Percentiles rank a stretch among this genome's conserved stretches.
These are phyloP conservation scores for Fistulinella cinereoalba DNA, from an alignment of 1,284 basidiomycete species.

Conservation along the genomic window DNA sequence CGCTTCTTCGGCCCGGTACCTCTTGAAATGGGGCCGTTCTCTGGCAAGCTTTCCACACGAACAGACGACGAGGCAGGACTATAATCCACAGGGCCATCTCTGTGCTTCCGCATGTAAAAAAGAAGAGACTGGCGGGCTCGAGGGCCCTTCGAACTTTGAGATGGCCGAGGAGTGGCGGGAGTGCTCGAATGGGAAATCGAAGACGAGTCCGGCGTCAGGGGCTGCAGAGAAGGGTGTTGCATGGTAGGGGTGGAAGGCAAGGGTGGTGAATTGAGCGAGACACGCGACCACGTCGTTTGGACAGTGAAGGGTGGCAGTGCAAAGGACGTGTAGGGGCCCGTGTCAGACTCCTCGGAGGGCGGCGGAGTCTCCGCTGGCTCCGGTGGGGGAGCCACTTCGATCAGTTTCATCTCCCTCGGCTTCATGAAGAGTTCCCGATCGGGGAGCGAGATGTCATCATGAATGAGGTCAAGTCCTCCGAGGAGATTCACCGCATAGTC, in stretches of 20 bases:
- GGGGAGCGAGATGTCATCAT: constrained; percentile 31
- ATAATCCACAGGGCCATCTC: constrained; percentile 17
- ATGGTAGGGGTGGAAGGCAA: constrained; percentile 21
- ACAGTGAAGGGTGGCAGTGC: constrained; percentile 29
- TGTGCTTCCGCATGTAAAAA: constrained; percentile 33
- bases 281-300: constrained; percentile 17
- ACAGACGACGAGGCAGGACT: constrained; percentile 28
- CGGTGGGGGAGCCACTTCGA: constrained; percentile 28
- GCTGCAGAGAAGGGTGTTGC: constrained; percentile 28
- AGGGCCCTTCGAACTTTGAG: constrained; percentile 25
- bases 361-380: constrained; percentile 12
- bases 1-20: constrained; percentile 22
- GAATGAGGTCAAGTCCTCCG: constrained; percentile 32
- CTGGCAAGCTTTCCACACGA: constrained; percentile 20
- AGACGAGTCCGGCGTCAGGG: constrained; percentile 30
- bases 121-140: constrained; percentile 28
- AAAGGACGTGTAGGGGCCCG: constrained; percentile 33
- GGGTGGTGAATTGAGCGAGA: constrained; percentile 20
- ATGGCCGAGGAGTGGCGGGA: constrained; percentile 29
- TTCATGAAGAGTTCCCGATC: constrained; percentile 29
- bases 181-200: constrained; percentile 33
- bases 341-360: constrained; percentile 34
- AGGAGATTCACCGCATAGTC: constrained; percentile 33
- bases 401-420: constrained; percentile 32
- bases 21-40: constrained; percentile 10